Evolutionary conservation across 208 protist species (phyloP).

Genomic region (Angomonas ambiguus): DNA sequence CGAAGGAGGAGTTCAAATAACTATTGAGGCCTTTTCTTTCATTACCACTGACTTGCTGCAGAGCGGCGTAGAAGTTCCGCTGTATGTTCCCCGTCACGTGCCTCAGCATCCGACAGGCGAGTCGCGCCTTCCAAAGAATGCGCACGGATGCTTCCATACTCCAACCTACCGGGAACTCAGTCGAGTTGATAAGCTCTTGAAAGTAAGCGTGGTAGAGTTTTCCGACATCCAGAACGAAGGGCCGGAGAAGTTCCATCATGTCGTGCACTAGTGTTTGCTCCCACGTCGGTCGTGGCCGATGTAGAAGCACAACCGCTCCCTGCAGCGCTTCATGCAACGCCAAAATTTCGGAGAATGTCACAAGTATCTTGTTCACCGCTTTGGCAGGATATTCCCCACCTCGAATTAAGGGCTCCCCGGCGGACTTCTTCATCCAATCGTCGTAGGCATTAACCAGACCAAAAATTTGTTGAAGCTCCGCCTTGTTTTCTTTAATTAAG

Average conservation of each 20-base stretch:
- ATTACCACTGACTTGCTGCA: conserved; percentile 22
- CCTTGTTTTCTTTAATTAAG: background rate
- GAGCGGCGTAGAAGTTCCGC: conserved; percentile 50
- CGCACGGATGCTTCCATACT: conserved; percentile 34
- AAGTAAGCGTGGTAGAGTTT: conserved; percentile 39
- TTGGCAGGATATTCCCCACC: conserved; percentile 32
- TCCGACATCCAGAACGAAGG: conserved; percentile 43
- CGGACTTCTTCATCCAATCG: conserved; percentile 25
- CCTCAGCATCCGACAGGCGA: conserved; percentile 40
- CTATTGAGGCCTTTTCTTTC: conserved; percentile 32
- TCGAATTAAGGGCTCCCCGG: conserved; percentile 36
- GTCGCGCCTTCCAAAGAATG: conserved; percentile 31
- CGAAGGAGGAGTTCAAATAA: conserved; percentile 30
- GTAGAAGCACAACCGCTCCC: conserved; percentile 25
- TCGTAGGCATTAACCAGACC: conserved; percentile 13
- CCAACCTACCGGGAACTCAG: conserved; percentile 40
- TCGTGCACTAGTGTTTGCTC: conserved; percentile 28
- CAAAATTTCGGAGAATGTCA: conserved; percentile 33
- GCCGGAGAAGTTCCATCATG: conserved; percentile 43
- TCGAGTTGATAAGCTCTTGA: conserved; percentile 68
- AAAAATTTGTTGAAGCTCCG: background rate
- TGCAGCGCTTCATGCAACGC: conserved; percentile 50
- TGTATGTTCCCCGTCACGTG: conserved; percentile 61
- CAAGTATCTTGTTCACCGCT: conserved; percentile 32
- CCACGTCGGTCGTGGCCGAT: conserved; percentile 29